phyloP scores from a whole-genome alignment of 306 rosid species.

The Medicago lupulina region DNA sequence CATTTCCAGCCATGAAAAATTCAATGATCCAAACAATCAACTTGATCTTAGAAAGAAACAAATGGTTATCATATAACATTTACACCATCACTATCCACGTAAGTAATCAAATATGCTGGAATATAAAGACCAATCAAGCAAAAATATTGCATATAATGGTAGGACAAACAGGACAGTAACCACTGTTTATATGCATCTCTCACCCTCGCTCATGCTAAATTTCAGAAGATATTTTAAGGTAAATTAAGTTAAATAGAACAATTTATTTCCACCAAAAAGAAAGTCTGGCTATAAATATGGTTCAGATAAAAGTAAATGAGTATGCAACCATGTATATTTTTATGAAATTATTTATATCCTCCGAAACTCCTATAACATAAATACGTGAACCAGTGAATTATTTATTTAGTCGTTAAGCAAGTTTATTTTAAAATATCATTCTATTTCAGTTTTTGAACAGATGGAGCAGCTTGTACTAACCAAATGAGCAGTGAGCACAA shows the following conservation, averaged over 20 bases:
- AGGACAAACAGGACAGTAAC: neutral
- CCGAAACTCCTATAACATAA: neutral
- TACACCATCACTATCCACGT: neutral
- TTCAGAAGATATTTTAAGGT: neutral
- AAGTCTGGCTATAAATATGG: too few species aligned
- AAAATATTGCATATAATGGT: slow-evolving; percentile 15
- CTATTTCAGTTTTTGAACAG: too few species aligned
- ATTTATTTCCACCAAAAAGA: neutral
- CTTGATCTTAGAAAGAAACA: neutral
- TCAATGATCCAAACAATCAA: slow-evolving; percentile 16
- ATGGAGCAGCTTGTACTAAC: too few species aligned
- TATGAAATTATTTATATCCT: too few species aligned
- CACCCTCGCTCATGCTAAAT: neutral
- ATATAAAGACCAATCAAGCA: slow-evolving; percentile 26
- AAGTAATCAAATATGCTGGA: slow-evolving; percentile 1
- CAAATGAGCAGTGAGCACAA: too few species aligned
- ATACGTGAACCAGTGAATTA: too few species aligned
- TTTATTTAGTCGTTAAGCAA: too few species aligned
- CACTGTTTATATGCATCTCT: neutral
- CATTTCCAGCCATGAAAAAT: neutral
- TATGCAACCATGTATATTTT: too few species aligned
- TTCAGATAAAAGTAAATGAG: too few species aligned
- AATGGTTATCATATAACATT: neutral
- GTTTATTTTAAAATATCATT: too few species aligned
- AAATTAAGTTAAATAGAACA: neutral